These are phyloP conservation scores for Hymenoscyphus fraxineus DNA, from an alignment of 2,329 filamentous ascomycete genomes.

Conservation along the genomic window DNA sequence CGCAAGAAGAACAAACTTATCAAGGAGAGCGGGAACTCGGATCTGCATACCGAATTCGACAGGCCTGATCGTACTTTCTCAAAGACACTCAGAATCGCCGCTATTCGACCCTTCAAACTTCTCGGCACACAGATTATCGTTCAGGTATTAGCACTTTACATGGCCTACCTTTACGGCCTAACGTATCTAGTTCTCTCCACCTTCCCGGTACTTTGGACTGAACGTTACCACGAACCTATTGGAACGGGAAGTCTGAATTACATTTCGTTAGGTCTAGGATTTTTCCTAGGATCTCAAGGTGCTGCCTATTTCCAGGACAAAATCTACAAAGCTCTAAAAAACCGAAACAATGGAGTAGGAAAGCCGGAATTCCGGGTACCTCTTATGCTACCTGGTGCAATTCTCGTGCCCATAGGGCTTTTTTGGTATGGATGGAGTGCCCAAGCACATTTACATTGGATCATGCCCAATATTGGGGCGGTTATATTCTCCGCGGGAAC, in stretches of 20 bases:
- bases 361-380: conserved; percentile 59
- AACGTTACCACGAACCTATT: conserved; percentile 49
- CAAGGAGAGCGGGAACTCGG: conserved; percentile 46
- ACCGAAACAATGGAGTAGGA: conserved; percentile 22
- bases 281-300: conserved; percentile 35
- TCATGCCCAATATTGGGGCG: conserved; percentile 53
- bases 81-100: conserved; percentile 38
- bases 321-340: conserved; percentile 19
- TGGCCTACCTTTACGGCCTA: conserved; percentile 47
- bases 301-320: conserved; percentile 30
- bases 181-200: conserved; percentile 54
- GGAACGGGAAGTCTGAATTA: conserved; percentile 55
- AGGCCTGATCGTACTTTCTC: conserved; percentile 39
- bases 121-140: conserved; percentile 49
- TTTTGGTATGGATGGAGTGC: conserved; percentile 56
- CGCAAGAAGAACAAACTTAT: conserved; percentile 41
- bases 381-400: conserved; percentile 49
- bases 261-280: conserved; percentile 45
- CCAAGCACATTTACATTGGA: conserved; percentile 48
- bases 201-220: conserved; percentile 54
- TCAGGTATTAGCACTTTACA: conserved; percentile 48
- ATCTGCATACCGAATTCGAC: conserved; percentile 46
- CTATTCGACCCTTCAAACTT: conserved; percentile 46
- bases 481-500: conserved; percentile 47
- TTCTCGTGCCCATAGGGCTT: conserved; percentile 52